phyloP scores from a whole-genome alignment of 2,329 filamentous ascomycete genomes.

The Nothomitra cinnamomea region DNA sequence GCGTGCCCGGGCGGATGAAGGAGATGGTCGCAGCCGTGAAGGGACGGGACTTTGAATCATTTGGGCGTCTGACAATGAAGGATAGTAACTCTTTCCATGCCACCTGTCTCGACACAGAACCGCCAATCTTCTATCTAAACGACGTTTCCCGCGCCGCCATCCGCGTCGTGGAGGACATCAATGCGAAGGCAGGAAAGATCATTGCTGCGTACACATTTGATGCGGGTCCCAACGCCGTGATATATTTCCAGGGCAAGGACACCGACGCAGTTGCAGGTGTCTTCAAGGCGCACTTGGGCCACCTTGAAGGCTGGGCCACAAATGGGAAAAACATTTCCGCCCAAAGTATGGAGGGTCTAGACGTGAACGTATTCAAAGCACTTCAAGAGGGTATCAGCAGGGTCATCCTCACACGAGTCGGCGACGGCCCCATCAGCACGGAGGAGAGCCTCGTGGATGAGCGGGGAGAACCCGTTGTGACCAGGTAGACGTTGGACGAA shows the following conservation, averaged over 20 bases:
- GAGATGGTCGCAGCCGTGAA: constrained; percentile 71
- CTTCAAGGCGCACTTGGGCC: constrained; percentile 49
- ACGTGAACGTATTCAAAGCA: constrained; percentile 45
- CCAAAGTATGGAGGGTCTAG: constrained; percentile 33
- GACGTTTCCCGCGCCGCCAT: constrained; percentile 80
- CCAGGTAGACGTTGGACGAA: neutral
- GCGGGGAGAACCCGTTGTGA: constrained; percentile 27
- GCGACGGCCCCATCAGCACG: constrained; percentile 71
- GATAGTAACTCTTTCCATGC: constrained; percentile 97
- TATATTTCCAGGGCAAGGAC: constrained; percentile 83
- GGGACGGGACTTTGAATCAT: constrained; percentile 64
- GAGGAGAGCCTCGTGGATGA: constrained; percentile 59
- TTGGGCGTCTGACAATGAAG: constrained; percentile 84
- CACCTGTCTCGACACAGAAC: constrained; percentile 83
- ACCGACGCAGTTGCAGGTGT: constrained; percentile 55
- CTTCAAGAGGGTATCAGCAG: constrained; percentile 69
- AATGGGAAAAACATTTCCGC: constrained; percentile 41
- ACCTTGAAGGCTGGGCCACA: constrained; percentile 55
- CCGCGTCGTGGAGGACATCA: constrained; percentile 76
- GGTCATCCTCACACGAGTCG: constrained; percentile 81
- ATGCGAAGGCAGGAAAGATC: constrained; percentile 56
- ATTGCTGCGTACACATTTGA: constrained; percentile 95
- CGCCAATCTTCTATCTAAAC: constrained; percentile 98
- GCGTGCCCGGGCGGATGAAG: constrained; percentile 63
- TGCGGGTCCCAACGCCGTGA: constrained; percentile 87